A percentile compares a stretch with the other conserved stretches of the same genome.
Evolutionary conservation across 768 basidiomycete genomes (phyloP).

Genomic region (Kondoa subrosea): DNA sequence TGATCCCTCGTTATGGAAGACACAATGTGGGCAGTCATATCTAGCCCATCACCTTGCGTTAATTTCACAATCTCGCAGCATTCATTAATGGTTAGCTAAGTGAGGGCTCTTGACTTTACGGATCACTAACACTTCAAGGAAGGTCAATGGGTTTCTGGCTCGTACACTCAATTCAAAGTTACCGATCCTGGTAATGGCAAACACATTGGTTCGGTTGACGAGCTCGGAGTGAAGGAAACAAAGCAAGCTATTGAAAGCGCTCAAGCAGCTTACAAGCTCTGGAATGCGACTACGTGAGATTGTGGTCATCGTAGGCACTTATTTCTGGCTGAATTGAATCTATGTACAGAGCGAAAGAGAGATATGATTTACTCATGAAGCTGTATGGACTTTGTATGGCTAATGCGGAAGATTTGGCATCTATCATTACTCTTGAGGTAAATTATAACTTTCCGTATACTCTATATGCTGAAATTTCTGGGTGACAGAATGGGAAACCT

Average conservation of each 20-base stretch:
- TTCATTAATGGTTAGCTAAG: constrained; percentile 69
- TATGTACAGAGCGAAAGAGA: constrained; percentile 72
- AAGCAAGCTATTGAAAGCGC: constrained; percentile 72
- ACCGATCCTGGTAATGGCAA: constrained; percentile 70
- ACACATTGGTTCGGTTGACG: constrained; percentile 67
- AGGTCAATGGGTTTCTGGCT: neutral
- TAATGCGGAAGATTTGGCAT: constrained; percentile 67
- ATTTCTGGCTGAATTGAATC: no score
- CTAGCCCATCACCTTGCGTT: no score
- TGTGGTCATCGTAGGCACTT: no score
- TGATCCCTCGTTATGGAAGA: constrained; percentile 56
- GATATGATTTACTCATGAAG: constrained; percentile 63
- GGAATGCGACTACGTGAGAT: constrained; percentile 74
- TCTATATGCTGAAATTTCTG: neutral
- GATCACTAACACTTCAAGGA: neutral
- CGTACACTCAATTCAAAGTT: neutral
- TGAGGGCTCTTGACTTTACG: no score
- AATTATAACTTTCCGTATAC: neutral
- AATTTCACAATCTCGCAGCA: no score
- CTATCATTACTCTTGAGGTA: constrained; percentile 65
- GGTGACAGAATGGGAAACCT: constrained; percentile 75
- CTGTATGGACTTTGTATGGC: constrained; percentile 62
- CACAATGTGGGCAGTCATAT: constrained; percentile 38
- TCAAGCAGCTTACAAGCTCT: constrained; percentile 57
- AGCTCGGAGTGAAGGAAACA: constrained; percentile 72